Conservation (phyloP, 2,329 filamentous ascomycete species). For the Metarhizium guizhouense region DNA sequence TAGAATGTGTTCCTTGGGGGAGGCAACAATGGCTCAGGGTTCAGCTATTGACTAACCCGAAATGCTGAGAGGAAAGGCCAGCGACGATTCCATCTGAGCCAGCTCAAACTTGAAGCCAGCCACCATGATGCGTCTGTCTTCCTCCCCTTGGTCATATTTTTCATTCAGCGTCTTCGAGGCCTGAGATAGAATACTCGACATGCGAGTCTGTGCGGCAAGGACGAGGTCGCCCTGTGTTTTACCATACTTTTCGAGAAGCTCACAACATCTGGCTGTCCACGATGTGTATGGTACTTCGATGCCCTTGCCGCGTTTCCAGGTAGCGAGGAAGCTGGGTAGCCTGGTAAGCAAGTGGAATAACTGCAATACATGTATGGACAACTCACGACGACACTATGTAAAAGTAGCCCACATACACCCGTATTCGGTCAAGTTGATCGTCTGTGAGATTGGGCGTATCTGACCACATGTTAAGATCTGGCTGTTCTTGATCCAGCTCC, state of each 20-base stretch:
- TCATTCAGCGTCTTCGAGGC: conserved; percentile 23
- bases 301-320: conserved; percentile 26
- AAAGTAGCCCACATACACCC: conserved; percentile 37
- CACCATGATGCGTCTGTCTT: conserved; percentile 35
- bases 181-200: conserved; percentile 31
- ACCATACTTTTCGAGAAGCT: conserved; percentile 30
- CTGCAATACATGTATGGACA: background rate
- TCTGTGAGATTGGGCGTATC: conserved; percentile 2
- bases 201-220: conserved; percentile 33
- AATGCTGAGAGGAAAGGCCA: conserved; percentile 24
- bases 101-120: conserved; percentile 39
- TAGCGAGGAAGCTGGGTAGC: conserved; percentile 24
- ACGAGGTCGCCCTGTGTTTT: conserved; percentile 29
- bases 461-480: background rate
- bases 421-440: conserved; percentile 30
- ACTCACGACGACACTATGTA: conserved; percentile 33
- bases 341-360: background rate
- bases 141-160: conserved; percentile 20
- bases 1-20: conserved; percentile 9
- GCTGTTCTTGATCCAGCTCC: conserved; percentile 33
- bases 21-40: background rate
- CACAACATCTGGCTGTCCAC: conserved; percentile 37
- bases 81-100: conserved; percentile 28
- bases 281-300: conserved; percentile 25
- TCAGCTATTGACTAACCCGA: conserved; percentile 7